These are phyloP conservation scores for Chalaropsis thielavioides DNA, from an alignment of 2,329 filamentous ascomycete genomes.

Conservation along the genomic window DNA sequence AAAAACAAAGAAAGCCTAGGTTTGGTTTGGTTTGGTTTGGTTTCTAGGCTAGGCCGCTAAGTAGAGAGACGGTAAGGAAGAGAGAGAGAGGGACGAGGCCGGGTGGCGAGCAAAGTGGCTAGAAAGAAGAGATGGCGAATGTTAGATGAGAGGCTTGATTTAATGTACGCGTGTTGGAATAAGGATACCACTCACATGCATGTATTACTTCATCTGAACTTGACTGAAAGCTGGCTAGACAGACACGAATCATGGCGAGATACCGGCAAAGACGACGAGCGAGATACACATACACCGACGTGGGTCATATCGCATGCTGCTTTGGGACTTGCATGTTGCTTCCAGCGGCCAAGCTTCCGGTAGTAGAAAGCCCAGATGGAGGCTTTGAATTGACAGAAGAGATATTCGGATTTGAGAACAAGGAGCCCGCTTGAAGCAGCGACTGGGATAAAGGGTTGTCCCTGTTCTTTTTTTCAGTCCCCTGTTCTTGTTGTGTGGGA, in stretches of 20 bases:
- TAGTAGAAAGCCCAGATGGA: neutral
- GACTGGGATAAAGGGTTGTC: neutral
- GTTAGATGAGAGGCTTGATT: constrained; percentile 2
- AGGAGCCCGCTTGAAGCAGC: neutral
- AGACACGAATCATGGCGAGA: neutral
- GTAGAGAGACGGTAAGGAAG: neutral
- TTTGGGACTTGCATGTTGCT: neutral
- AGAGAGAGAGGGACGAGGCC: neutral
- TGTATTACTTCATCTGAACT: constrained; percentile 2
- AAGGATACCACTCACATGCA: neutral
- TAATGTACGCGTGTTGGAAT: neutral
- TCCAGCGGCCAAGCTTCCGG: neutral
- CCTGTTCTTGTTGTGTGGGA: neutral
- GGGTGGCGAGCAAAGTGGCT: neutral
- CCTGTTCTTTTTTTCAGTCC: neutral
- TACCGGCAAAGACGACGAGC: neutral
- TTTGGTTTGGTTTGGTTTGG: neutral
- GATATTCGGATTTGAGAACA: neutral
- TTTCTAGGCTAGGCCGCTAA: neutral
- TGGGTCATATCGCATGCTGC: neutral
- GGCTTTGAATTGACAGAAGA: neutral
- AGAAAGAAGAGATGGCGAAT: neutral
- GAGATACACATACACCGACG: neutral
- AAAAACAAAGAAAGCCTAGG: neutral
- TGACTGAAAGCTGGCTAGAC: neutral